Evolutionary conservation across 768 basidiomycete genomes (phyloP).

Genomic region (Leccinum boreale): DNA sequence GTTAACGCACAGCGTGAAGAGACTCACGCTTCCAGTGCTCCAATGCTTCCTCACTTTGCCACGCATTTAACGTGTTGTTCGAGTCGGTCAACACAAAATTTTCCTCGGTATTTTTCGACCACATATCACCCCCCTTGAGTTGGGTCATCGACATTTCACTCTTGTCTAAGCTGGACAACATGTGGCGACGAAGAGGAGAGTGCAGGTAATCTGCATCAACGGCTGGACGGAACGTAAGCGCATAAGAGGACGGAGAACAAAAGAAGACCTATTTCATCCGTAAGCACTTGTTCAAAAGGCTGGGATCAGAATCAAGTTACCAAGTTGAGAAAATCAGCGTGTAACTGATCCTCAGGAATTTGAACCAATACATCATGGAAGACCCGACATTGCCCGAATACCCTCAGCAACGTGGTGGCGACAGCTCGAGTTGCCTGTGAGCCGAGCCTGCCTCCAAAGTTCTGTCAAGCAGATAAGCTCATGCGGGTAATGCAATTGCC

Average conservation of each 20-base stretch:
- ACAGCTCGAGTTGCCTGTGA: slow-evolving; percentile 66
- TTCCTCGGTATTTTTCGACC: slow-evolving; percentile 33
- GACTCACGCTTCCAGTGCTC: slow-evolving; percentile 75
- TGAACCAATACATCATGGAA: slow-evolving; percentile 68
- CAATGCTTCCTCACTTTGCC: slow-evolving; percentile 62
- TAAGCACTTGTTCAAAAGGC: slow-evolving; percentile 6
- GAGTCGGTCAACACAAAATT: slow-evolving; percentile 60
- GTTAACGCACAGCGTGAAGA: neutral
- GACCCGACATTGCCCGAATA: slow-evolving; percentile 77
- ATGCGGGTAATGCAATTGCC: neutral
- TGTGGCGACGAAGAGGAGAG: slow-evolving; percentile 59
- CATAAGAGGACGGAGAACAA: slow-evolving; percentile 57
- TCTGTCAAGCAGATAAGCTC: slow-evolving; percentile 42
- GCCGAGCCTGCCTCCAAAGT: slow-evolving; percentile 72
- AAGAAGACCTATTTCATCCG: slow-evolving; percentile 63
- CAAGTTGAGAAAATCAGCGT: slow-evolving; percentile 66
- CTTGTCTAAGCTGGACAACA: slow-evolving; percentile 49
- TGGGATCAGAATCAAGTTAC: slow-evolving; percentile 38
- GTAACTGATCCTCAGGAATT: slow-evolving; percentile 45
- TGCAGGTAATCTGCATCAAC: slow-evolving; percentile 59
- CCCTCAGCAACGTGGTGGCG: slow-evolving; percentile 61
- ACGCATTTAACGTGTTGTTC: slow-evolving; percentile 57
- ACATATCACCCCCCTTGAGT: slow-evolving; percentile 29
- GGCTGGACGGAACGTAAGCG: slow-evolving; percentile 58
- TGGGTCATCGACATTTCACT: slow-evolving; percentile 53